These are phyloP conservation scores for Eucalyptus erythrocorys DNA, from an alignment of 345 rosid species.

Conservation along the genomic window DNA sequence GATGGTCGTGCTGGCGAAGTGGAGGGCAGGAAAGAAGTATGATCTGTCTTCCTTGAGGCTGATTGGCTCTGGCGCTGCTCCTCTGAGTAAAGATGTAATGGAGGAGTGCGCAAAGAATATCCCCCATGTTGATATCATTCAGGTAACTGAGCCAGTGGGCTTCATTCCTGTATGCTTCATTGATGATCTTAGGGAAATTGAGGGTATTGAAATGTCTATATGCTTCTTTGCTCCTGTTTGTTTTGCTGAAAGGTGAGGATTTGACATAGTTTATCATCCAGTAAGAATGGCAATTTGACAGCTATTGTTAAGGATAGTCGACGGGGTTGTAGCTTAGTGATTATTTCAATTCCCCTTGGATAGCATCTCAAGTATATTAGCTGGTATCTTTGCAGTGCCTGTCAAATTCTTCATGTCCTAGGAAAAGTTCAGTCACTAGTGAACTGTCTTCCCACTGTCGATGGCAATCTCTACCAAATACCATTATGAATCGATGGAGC, in stretches of 20 bases:
- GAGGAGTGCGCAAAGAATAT: conserved; percentile 7
- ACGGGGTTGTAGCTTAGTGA: not conserved
- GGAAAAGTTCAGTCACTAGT: not conserved
- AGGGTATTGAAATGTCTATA: not conserved
- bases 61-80: conserved; percentile 32
- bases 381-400: not conserved
- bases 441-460: not conserved
- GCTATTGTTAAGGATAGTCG: not conserved
- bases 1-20: conserved; percentile 19
- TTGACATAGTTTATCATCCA: not conserved
- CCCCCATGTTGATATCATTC: conserved; percentile 11
- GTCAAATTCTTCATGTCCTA: not conserved
- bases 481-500: not conserved
- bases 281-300: not conserved
- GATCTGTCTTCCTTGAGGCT: conserved; percentile 24
- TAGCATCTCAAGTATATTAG: not conserved
- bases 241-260: not conserved
- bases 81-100: conserved; percentile 29
- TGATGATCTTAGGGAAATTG: not conserved
- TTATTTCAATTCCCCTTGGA: not conserved
- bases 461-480: not conserved
- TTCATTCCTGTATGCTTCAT: not conserved
- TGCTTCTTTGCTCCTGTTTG: not conserved
- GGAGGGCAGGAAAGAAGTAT: conserved; percentile 2
- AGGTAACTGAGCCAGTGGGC: conserved; percentile 1